Percentiles rank a stretch among this genome's conserved stretches.
Conservation (phyloP, 805 yeast genomes). For the Candida rishiriensis region DNA sequence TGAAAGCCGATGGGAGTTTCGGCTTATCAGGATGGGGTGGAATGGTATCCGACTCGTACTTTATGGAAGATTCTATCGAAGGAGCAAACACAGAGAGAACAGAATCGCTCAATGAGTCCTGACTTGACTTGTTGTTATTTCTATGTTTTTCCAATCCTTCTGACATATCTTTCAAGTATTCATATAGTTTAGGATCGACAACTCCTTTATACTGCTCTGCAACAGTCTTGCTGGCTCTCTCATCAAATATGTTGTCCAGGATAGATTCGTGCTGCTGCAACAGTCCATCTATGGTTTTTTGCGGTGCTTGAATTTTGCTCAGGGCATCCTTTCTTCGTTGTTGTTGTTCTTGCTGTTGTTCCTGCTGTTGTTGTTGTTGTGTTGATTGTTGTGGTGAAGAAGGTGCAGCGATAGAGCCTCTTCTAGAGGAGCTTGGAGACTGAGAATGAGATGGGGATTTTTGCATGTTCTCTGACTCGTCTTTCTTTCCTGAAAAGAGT, state of each 20-base stretch:
- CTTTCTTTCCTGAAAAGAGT: slow-evolving; percentile 22
- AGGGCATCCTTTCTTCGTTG: not conserved
- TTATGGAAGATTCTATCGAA: slow-evolving; percentile 20
- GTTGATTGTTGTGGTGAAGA: not conserved
- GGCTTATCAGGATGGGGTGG: slow-evolving; percentile 49
- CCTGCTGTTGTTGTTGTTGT: not conserved
- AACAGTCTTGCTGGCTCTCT: slow-evolving; percentile 8
- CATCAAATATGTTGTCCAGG: slow-evolving; percentile 5
- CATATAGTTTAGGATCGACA: slow-evolving; percentile 42
- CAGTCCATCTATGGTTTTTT: slow-evolving; percentile 9
- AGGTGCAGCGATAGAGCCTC: slow-evolving; percentile 1
- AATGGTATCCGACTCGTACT: slow-evolving; percentile 37
- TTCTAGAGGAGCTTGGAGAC: slow-evolving; percentile 4
- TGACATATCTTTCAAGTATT: slow-evolving; percentile 35
- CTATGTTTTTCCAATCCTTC: slow-evolving; percentile 6
- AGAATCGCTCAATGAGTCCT: slow-evolving; percentile 1
- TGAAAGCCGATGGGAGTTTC: slow-evolving; percentile 45
- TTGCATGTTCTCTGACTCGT: slow-evolving; percentile 6
- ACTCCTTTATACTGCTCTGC: slow-evolving; percentile 25
- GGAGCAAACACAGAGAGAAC: slow-evolving; percentile 22
- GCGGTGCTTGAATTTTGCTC: not conserved
- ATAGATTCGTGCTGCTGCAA: slow-evolving; percentile 6
- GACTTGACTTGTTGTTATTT: not conserved
- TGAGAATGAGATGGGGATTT: slow-evolving; percentile 1
- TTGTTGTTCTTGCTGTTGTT: not conserved